phyloP scores from a whole-genome alignment of 495 filamentous ascomycete species.

The Lepidopterella palustris region DNA sequence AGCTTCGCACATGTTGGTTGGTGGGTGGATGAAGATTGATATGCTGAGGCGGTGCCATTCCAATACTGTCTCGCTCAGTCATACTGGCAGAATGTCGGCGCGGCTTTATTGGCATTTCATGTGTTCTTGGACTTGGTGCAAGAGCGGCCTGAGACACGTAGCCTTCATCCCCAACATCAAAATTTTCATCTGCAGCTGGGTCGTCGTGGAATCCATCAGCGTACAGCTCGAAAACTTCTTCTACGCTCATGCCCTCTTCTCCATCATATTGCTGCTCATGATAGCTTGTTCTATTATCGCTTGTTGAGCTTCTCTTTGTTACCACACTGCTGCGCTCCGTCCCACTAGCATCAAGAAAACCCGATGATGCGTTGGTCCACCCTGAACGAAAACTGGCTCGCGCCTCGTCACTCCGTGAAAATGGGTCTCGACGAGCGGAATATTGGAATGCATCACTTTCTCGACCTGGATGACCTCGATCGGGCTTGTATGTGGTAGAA shows the following conservation, averaged over 20 bases:
- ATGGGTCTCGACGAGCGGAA: constrained; percentile 7
- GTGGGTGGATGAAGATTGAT: neutral
- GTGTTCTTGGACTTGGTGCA: neutral
- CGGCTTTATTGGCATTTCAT: neutral
- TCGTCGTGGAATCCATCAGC: constrained; percentile 71
- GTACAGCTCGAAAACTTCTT: constrained; percentile 93
- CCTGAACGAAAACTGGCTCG: constrained; percentile 68
- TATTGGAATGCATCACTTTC: constrained; percentile 13
- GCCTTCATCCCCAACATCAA: constrained; percentile 5
- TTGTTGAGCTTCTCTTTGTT: constrained; percentile 72
- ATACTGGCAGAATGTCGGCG: constrained; percentile 2
- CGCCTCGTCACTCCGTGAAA: constrained; percentile 42
- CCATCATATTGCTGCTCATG: constrained; percentile 30
- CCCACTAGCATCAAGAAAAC: constrained; percentile 57
- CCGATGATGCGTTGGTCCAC: constrained; percentile 64
- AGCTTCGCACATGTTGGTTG: neutral
- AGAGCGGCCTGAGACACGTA: constrained; percentile 5
- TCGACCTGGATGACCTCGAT: constrained; percentile 23
- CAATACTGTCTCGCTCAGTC: neutral
- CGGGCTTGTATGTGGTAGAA: constrained; percentile 19
- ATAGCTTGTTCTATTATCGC: constrained; percentile 35
- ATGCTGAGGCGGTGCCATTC: neutral
- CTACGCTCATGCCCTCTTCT: constrained; percentile 68
- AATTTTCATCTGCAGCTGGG: constrained; percentile 31
- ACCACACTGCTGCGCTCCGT: constrained; percentile 78